Evolutionary conservation across 305 asterid genomes (phyloP).

Genomic region (Ruellia speciosa): DNA sequence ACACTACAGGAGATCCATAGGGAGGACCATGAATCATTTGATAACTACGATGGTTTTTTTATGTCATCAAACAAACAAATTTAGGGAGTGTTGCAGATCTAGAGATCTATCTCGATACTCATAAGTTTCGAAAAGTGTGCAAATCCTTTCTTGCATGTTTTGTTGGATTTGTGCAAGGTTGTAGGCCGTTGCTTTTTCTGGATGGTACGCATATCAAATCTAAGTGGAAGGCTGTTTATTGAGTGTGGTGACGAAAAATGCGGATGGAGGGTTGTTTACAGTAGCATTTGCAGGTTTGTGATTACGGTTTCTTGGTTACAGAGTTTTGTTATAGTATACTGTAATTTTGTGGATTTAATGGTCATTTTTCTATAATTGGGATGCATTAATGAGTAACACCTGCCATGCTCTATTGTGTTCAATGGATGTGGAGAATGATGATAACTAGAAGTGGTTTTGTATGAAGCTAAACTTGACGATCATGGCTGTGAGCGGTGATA

Average conservation of each 20-base stretch:
- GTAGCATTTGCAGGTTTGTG: no score
- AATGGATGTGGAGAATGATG: background rate
- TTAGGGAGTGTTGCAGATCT: background rate
- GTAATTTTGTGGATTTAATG: no score
- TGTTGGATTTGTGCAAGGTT: conserved; percentile 2
- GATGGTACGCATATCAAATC: background rate
- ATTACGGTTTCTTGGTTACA: no score
- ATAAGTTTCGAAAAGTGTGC: background rate
- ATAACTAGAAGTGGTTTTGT: background rate
- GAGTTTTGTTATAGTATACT: no score
- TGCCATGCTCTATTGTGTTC: no score
- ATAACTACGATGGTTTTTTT: no score
- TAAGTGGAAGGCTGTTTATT: background rate
- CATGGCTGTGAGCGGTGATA: no score
- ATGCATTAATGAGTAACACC: no score
- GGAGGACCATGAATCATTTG: no score
- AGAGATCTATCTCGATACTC: background rate
- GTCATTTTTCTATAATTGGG: no score
- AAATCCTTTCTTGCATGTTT: background rate
- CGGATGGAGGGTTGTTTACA: background rate
- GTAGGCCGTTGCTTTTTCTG: background rate
- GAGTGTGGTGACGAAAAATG: background rate
- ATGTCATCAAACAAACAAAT: no score
- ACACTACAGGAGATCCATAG: no score
- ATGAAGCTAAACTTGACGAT: background rate